Conservation (phyloP, 2,329 filamentous ascomycete species). For the Dissoconium aciculare region DNA sequence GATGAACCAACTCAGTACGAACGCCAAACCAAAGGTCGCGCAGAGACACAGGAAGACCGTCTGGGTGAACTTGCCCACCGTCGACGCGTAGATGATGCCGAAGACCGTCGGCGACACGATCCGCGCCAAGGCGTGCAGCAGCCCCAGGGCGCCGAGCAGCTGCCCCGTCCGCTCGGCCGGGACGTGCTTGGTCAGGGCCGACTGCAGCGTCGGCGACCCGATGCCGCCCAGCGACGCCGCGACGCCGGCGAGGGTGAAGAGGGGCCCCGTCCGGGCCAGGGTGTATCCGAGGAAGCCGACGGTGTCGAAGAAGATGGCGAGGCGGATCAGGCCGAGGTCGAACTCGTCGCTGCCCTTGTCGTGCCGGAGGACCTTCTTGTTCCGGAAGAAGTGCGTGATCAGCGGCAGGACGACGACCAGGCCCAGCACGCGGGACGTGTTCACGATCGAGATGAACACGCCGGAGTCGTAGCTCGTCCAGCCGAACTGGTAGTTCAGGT, state of each 20-base stretch:
- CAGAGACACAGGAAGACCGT: slow-evolving; percentile 67
- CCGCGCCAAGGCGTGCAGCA: slow-evolving; percentile 68
- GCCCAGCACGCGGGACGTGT: slow-evolving; percentile 57
- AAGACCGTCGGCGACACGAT: slow-evolving; percentile 70
- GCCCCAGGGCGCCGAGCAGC: slow-evolving; percentile 72
- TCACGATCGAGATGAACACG: slow-evolving; percentile 66
- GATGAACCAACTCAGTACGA: slow-evolving; percentile 55
- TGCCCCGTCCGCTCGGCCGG: slow-evolving; percentile 68
- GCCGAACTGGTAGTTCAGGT: slow-evolving; percentile 62
- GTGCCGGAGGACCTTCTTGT: slow-evolving; percentile 30
- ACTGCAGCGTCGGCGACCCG: slow-evolving; percentile 70
- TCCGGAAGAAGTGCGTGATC: slow-evolving; percentile 62
- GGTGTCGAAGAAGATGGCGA: slow-evolving; percentile 60
- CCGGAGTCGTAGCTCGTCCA: slow-evolving; percentile 75
- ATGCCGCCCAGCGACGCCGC: slow-evolving; percentile 68
- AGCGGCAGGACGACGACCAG: slow-evolving; percentile 62
- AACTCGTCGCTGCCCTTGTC: slow-evolving; percentile 55
- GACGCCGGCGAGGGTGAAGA: slow-evolving; percentile 60
- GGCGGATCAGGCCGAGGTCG: slow-evolving; percentile 62
- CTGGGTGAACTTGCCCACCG: slow-evolving; percentile 63
- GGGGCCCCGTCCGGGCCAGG: slow-evolving; percentile 42
- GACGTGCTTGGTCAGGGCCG: slow-evolving; percentile 79
- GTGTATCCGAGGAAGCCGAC: slow-evolving; percentile 60
- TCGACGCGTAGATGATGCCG: slow-evolving; percentile 71
- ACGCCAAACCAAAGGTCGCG: slow-evolving; percentile 49